A percentile compares a stretch with the other conserved stretches of the same genome.
Evolutionary conservation across 225 moss, liverwort and hornwort genomes (phyloP).

Genomic region (Marchantia polymorpha): DNA sequence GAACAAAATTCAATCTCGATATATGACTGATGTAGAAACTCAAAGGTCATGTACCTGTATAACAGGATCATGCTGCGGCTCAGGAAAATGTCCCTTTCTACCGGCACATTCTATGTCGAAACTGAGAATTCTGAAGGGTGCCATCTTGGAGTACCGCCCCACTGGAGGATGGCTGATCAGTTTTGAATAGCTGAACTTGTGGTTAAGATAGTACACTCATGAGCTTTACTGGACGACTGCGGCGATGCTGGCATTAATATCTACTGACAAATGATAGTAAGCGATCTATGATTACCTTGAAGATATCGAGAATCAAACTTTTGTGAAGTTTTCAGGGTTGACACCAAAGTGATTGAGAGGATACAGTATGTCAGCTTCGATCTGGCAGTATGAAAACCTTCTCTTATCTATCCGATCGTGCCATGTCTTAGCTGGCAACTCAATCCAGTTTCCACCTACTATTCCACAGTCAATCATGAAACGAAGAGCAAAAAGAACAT

Average conservation of each 20-base stretch:
- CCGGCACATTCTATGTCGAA: constrained; percentile 99
- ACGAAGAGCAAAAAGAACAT: constrained; percentile 92
- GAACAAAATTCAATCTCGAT: background rate
- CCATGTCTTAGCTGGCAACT: constrained; percentile 66
- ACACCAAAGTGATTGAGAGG: constrained; percentile 18
- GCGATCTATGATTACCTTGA: background rate
- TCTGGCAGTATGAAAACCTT: constrained; percentile 75
- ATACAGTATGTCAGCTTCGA: constrained; percentile 90
- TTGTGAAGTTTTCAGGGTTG: background rate
- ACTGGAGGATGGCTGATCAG: constrained; percentile 75
- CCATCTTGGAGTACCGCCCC: constrained; percentile 92
- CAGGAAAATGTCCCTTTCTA: constrained; percentile 96
- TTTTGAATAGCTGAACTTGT: constrained; percentile 55
- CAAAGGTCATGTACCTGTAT: constrained; percentile 62
- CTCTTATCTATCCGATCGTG: constrained; percentile 47
- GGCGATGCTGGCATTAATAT: background rate
- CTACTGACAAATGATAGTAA: background rate
- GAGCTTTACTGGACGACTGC: background rate
- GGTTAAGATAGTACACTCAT: constrained; percentile 33
- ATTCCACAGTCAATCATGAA: constrained; percentile 98
- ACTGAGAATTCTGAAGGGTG: constrained; percentile 96
- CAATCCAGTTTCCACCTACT: constrained; percentile 96
- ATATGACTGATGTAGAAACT: background rate
- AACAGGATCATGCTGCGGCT: constrained; percentile 97
- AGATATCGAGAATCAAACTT: background rate